Conservation (phyloP, 2,329 filamentous ascomycete species). For the Endoconidiophora polonica region DNA sequence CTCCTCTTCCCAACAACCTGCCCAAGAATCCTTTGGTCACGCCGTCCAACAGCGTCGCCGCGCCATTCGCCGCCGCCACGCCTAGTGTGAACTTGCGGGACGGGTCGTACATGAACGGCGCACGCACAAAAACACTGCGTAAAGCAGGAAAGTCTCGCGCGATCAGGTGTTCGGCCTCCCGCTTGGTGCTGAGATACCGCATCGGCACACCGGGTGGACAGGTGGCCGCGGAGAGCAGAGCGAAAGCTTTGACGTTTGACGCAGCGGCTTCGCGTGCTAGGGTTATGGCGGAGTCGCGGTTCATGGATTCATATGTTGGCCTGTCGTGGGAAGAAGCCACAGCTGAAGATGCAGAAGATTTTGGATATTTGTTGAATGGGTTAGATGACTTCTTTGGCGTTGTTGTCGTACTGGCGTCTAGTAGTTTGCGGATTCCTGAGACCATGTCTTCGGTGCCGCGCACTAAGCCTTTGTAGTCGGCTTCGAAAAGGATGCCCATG, state of each 20-base stretch:
- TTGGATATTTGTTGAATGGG: slow-evolving; percentile 39
- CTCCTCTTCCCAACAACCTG: slow-evolving; percentile 49
- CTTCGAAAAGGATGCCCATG: slow-evolving; percentile 91
- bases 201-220: slow-evolving; percentile 71
- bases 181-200: slow-evolving; percentile 80
- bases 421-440: slow-evolving; percentile 60
- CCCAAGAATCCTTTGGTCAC: slow-evolving; percentile 61
- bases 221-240: slow-evolving; percentile 76
- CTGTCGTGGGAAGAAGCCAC: slow-evolving; percentile 22
- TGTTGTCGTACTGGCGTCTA: slow-evolving; percentile 35
- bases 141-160: slow-evolving; percentile 54
- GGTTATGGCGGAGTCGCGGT: slow-evolving; percentile 72
- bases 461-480: slow-evolving; percentile 90
- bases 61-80: slow-evolving; percentile 60
- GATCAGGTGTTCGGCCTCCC: slow-evolving; percentile 72
- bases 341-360: not conserved
- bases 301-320: slow-evolving; percentile 90
- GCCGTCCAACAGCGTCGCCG: slow-evolving; percentile 61
- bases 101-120: slow-evolving; percentile 78
- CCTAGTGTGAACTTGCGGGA: slow-evolving; percentile 70
- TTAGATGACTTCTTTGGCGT: slow-evolving; percentile 24
- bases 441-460: slow-evolving; percentile 72
- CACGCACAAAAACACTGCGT: slow-evolving; percentile 66
- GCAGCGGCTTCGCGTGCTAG: slow-evolving; percentile 60
- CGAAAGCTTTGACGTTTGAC: slow-evolving; percentile 52